Conservation (phyloP, 768 basidiomycete genomes). For the Termitomyces sp. region DNA sequence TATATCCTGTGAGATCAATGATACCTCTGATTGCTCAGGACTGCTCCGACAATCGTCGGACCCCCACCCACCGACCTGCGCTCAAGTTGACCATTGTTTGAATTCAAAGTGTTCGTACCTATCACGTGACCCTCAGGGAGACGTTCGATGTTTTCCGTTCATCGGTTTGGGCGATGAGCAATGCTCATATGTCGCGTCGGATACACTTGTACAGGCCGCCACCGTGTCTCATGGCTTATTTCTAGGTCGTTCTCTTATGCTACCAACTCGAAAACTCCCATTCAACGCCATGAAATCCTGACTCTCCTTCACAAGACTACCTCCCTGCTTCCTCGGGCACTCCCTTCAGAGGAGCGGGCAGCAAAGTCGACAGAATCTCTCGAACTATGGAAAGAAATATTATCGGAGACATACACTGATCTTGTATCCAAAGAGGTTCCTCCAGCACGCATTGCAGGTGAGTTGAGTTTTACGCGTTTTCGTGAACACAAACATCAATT, state of each 20-base stretch:
- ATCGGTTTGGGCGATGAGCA: slow-evolving; percentile 1
- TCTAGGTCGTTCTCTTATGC: slow-evolving; percentile 1
- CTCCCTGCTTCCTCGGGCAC: slow-evolving; percentile 41
- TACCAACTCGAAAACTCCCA: background rate
- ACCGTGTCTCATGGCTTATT: background rate
- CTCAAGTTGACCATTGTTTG: no score
- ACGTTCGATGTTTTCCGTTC: background rate
- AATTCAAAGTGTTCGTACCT: background rate
- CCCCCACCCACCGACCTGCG: no score
- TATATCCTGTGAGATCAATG: no score
- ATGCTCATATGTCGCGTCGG: slow-evolving; percentile 17
- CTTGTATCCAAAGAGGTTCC: slow-evolving; percentile 26
- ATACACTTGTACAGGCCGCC: background rate
- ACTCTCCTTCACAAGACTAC: slow-evolving; percentile 48
- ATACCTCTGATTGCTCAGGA: no score
- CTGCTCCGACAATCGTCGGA: no score
- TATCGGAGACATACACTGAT: slow-evolving; percentile 32
- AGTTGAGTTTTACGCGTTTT: slow-evolving; percentile 17
- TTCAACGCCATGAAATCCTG: slow-evolving; percentile 26
- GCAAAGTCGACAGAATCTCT: slow-evolving; percentile 21
- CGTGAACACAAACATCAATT: background rate
- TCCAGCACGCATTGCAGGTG: slow-evolving; percentile 48
- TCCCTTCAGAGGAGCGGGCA: slow-evolving; percentile 19
- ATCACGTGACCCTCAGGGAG: slow-evolving; percentile 1
- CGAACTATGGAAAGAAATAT: slow-evolving; percentile 44